A percentile compares a stretch with the other conserved stretches of the same genome.
phyloP scores from a whole-genome alignment of 257 asterid species.

The Nicotiana sylvestris region DNA sequence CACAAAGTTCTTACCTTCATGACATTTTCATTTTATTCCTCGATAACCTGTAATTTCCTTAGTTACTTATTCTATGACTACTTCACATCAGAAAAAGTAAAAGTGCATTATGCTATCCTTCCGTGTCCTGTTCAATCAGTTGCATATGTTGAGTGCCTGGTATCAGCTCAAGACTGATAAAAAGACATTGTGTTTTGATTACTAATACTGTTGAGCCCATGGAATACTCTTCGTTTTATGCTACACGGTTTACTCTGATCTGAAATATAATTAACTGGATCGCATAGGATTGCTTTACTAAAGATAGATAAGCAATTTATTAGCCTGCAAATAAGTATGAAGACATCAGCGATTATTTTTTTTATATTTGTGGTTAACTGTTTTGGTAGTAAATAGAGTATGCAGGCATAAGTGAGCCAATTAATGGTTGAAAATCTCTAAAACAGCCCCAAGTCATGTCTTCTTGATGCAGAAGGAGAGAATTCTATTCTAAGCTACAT shows the following conservation, averaged over 20 bases:
- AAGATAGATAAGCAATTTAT: background rate
- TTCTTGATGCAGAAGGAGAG: background rate
- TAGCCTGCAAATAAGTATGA: background rate
- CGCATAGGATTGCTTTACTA: background rate
- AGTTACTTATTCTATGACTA: slow-evolving; percentile 5
- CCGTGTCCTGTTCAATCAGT: background rate
- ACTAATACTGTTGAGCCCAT: background rate
- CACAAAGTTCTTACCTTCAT: slow-evolving; percentile 5
- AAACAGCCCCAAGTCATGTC: background rate
- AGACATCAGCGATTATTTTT: background rate
- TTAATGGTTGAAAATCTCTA: background rate
- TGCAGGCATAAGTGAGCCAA: background rate
- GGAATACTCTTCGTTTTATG: background rate
- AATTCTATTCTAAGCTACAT: background rate
- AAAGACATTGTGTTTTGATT: background rate
- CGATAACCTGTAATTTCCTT: slow-evolving; percentile 14
- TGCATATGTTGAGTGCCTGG: background rate
- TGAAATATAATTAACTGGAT: background rate
- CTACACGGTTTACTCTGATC: background rate
- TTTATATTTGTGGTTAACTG: background rate
- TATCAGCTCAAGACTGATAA: slow-evolving; percentile 2
- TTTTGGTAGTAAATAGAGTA: background rate
- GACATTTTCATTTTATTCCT: slow-evolving; percentile 8
- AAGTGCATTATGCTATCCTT: background rate
- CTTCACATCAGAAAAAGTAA: slow-evolving; percentile 9